phyloP scores from a whole-genome alignment of 2,329 filamentous ascomycete species.

The Helotiales sp. region DNA sequence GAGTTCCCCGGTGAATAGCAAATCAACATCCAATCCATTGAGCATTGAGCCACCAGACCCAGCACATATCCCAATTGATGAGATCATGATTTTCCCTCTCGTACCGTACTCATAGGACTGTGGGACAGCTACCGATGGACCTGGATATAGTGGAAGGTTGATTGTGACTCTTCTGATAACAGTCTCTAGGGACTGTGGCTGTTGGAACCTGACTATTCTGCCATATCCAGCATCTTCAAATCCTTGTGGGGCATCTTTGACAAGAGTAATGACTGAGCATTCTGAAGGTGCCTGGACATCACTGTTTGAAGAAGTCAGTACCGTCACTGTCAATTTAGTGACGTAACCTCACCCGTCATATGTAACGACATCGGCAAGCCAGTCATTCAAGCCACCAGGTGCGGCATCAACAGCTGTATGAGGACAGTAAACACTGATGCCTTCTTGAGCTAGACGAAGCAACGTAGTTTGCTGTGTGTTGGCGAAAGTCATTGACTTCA shows the following conservation, averaged over 20 bases:
- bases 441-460: slow-evolving; percentile 76
- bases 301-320: too few relatives aligned
- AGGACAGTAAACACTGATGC: slow-evolving; percentile 93
- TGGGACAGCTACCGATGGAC: slow-evolving; percentile 33
- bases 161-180: slow-evolving; percentile 28
- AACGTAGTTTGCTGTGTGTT: slow-evolving; percentile 88
- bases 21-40: slow-evolving; percentile 67
- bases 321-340: too few relatives aligned
- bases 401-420: slow-evolving; percentile 94
- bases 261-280: slow-evolving; percentile 29
- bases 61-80: slow-evolving; percentile 81
- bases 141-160: slow-evolving; percentile 15
- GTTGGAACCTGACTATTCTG: slow-evolving; percentile 32
- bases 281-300: neutral
- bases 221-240: slow-evolving; percentile 36
- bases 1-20: slow-evolving; percentile 90
- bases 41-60: slow-evolving; percentile 83
- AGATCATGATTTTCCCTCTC: slow-evolving; percentile 44
- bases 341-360: slow-evolving; percentile 6
- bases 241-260: slow-evolving; percentile 23
- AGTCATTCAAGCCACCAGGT: slow-evolving; percentile 83
- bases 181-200: slow-evolving; percentile 25
- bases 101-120: slow-evolving; percentile 23
- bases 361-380: slow-evolving; percentile 82
- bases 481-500: slow-evolving; percentile 82